Evolutionary conservation across 768 basidiomycete genomes (phyloP).

Genomic region (Cystobasidium tubakii): DNA sequence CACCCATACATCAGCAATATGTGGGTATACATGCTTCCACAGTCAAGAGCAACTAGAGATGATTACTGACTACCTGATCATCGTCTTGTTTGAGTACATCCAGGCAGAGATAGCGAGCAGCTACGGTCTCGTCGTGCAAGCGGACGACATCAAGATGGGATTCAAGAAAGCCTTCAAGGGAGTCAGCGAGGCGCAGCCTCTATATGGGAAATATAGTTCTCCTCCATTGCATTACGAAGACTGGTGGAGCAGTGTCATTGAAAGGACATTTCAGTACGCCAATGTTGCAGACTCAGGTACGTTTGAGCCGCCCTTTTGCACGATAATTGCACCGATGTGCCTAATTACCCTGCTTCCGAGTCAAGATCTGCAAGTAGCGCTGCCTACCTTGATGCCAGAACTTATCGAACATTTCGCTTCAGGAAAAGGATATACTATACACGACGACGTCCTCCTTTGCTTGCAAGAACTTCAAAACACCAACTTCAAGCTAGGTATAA

Average conservation of each 20-base stretch:
- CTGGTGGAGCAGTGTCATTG: conserved; percentile 31
- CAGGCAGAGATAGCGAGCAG: conserved; percentile 26
- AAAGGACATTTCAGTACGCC: conserved; percentile 27
- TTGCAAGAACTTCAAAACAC: background rate
- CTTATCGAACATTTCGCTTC: conserved; percentile 34
- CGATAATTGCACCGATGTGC: background rate
- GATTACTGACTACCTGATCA: no score
- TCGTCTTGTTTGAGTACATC: no score
- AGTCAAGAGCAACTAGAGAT: no score
- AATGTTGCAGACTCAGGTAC: conserved; percentile 23
- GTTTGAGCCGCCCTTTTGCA: background rate
- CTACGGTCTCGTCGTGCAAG: conserved; percentile 34
- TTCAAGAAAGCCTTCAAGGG: conserved; percentile 23
- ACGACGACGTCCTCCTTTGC: conserved; percentile 24
- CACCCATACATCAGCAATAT: conserved; percentile 37
- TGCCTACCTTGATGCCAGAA: conserved; percentile 33
- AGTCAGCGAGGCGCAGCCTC: background rate
- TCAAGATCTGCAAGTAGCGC: conserved; percentile 31
- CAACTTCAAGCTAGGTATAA: conserved; percentile 20
- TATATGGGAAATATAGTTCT: conserved; percentile 25
- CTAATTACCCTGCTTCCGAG: background rate
- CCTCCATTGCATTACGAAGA: conserved; percentile 37
- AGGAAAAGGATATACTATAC: conserved; percentile 5
- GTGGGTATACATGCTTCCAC: background rate
- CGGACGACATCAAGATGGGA: conserved; percentile 24